Evolutionary conservation across 2,329 filamentous ascomycete genomes (phyloP).

Genomic region (Phyllosticta citriasiana): DNA sequence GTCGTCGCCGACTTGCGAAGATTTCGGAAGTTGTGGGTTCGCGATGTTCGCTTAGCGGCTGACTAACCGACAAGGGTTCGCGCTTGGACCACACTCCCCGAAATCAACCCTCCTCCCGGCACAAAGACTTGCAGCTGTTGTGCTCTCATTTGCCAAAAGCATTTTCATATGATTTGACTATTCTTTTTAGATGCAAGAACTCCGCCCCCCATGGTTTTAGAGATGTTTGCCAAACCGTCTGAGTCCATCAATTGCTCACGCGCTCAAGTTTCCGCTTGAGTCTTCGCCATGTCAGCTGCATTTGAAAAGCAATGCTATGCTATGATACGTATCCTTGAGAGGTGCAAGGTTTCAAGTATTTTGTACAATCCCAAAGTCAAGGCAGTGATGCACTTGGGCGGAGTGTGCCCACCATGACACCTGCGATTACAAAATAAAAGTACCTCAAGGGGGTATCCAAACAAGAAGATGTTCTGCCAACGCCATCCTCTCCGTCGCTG

Average conservation of each 20-base stretch:
- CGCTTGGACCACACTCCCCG: background rate
- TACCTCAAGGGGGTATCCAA: background rate
- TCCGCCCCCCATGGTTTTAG: no score
- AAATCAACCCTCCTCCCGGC: background rate
- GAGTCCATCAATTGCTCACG: no score
- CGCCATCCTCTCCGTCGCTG: background rate
- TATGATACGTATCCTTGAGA: no score
- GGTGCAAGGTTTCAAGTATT: no score
- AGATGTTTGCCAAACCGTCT: no score
- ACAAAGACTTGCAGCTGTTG: background rate
- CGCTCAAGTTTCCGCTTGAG: no score
- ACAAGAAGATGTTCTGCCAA: background rate
- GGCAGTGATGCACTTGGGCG: background rate
- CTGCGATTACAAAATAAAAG: background rate
- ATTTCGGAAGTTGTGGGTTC: conserved; percentile 20
- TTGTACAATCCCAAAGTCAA: background rate
- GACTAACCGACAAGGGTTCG: conserved; percentile 12
- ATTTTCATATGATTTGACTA: no score
- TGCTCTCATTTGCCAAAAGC: no score
- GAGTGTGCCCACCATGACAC: background rate
- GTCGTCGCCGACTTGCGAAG: conserved; percentile 21
- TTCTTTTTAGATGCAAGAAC: no score
- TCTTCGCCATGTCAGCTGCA: no score
- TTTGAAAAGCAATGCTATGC: no score
- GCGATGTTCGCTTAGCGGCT: conserved; percentile 13